Evolutionary conservation across 352 stramenopile genomes (phyloP), one percentile per base, ranked within the genome.

Genomic region (Globisporangium carolinianum): DNA sequence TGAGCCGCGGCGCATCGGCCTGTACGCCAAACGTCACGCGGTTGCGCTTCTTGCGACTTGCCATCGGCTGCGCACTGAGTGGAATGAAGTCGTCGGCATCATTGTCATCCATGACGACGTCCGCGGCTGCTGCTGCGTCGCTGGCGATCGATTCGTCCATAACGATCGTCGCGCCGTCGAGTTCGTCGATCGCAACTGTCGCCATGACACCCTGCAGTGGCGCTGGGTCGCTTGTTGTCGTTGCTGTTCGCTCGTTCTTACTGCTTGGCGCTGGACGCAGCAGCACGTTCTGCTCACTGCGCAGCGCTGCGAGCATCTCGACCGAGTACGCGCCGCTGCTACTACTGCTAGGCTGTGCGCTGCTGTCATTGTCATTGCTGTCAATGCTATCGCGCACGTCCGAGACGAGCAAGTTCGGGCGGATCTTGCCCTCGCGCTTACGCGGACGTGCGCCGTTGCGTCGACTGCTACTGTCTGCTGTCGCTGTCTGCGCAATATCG

Each of bases 241-340:
- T 60, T 5, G 67, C 32, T 0, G 38, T 51, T 32, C 24, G 24
- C 24, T 32, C 24, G 24, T 32, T 32, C 24, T 32, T 32, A 2
- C 24, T 32, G 24, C 24, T 32, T 32, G 24, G 24, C 24, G 24
- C 24, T 32, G 24, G 24, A 32, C 24, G 24, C 46, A 79, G 51
- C 54, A 86, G 48, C 47, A 89, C 71, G 18, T 85, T 90, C 58
- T 92, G 82, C n/a, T 89, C 79, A n/a, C 67, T 69, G 11, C 71
- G 57, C 56, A 92, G 48, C 4, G 74, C 68, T 47, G 67, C 75
- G 18, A 92, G 56, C 71, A 82, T 83, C 49, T 87, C 76, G 3
- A 51, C 52, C 38, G 79, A 86, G 57, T 92, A 92, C 14, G 60
- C 10, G 32, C 45, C 9, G 17, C 35, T n/a, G 5, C 17, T 8